phyloP scores from a whole-genome alignment of 164 flowering plant genomes.

The Echeveria elegans region DNA sequence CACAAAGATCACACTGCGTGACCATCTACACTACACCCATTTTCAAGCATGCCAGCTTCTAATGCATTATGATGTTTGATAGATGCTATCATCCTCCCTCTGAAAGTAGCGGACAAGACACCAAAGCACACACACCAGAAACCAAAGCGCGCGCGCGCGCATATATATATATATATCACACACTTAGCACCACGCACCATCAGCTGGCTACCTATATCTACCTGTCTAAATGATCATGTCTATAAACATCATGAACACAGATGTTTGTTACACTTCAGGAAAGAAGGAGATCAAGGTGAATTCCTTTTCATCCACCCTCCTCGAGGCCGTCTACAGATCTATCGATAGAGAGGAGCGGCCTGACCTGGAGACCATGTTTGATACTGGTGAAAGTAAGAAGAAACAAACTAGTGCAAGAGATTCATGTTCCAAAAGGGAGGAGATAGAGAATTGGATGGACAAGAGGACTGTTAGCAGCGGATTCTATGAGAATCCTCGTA shows the following conservation, averaged over 20 bases:
- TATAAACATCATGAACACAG: neutral
- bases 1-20: neutral
- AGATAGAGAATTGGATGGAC: slow-evolving; percentile 6
- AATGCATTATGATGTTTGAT: neutral
- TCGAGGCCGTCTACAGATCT: slow-evolving; percentile 3
- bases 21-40: neutral
- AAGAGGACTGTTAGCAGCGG: neutral
- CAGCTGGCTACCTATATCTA: neutral
- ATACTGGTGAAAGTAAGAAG: neutral
- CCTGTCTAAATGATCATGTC: neutral
- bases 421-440: neutral
- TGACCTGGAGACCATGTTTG: neutral
- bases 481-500: neutral
- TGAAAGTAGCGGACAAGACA: neutral
- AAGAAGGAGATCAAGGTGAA: neutral
- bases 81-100: neutral
- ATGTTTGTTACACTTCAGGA: neutral
- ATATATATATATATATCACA: no score
- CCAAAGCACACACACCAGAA: neutral
- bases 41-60: neutral
- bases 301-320: slow-evolving; percentile 3
- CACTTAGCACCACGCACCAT: no score
- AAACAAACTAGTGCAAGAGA: slow-evolving; percentile 3
- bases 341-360: neutral
- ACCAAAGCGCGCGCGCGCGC: no score